phyloP scores from a whole-genome alignment of 805 yeast species.

The Wickerhamomyces chaumierensis region DNA sequence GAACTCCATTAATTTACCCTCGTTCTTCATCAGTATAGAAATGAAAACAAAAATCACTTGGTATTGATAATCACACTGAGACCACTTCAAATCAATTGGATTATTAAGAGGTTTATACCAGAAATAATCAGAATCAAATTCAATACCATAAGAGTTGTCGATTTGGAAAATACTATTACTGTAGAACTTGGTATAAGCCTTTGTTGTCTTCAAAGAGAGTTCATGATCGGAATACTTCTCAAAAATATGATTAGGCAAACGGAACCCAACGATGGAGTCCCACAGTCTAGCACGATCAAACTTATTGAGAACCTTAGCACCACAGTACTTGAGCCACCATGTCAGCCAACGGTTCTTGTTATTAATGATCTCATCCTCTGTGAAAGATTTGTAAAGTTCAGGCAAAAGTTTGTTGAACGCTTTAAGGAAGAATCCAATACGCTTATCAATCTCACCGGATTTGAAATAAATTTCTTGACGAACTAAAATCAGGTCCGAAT shows the following conservation, averaged over 20 bases:
- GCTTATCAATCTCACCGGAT: constrained; percentile 48
- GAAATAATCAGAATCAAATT: constrained; percentile 8
- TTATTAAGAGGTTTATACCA: constrained; percentile 14
- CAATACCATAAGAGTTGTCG: constrained; percentile 1
- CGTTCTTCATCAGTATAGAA: constrained; percentile 72
- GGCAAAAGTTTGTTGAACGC: constrained; percentile 56
- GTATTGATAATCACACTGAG: constrained; percentile 61
- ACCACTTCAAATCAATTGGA: constrained; percentile 32
- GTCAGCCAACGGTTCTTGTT: constrained; percentile 80
- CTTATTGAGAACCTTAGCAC: constrained; percentile 74
- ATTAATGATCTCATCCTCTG: constrained; percentile 68
- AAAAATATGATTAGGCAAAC: constrained; percentile 20
- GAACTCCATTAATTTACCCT: constrained; percentile 67
- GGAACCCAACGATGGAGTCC: constrained; percentile 81
- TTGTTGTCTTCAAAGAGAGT: neutral
- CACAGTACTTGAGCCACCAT: constrained; percentile 93
- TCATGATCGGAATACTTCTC: constrained; percentile 1
- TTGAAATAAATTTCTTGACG: constrained; percentile 32
- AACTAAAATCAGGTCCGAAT: constrained; percentile 3
- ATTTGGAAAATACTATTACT: neutral
- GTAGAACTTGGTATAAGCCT: neutral
- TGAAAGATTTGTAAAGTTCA: constrained; percentile 62
- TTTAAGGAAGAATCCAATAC: constrained; percentile 57
- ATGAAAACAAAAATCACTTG: constrained; percentile 67
- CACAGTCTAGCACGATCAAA: constrained; percentile 79